A percentile compares a stretch with the other conserved stretches of the same genome.
Conservation (phyloP, 1,284 basidiomycete species). For the Austroboletus rostrupii region DNA sequence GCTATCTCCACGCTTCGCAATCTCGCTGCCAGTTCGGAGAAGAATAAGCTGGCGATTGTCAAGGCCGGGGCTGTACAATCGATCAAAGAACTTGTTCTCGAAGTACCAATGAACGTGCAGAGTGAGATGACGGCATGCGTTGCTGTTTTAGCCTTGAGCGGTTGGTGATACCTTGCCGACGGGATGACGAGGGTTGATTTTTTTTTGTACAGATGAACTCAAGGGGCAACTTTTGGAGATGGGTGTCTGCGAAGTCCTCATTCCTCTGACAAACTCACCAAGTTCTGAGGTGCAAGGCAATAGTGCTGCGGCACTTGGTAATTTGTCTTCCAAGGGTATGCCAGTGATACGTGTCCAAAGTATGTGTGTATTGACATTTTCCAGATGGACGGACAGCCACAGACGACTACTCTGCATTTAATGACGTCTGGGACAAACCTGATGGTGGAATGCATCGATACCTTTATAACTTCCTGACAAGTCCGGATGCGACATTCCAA, state of each 20-base stretch:
- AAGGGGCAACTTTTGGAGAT: slow-evolving; percentile 95
- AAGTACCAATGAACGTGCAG: slow-evolving; percentile 95
- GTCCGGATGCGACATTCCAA: slow-evolving; percentile 97
- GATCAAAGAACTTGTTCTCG: slow-evolving; percentile 94
- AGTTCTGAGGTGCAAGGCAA: slow-evolving; percentile 99
- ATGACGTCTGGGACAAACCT: slow-evolving; percentile 96
- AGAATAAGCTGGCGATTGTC: slow-evolving; percentile 98
- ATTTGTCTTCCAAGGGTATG: slow-evolving; percentile 91
- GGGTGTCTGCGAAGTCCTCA: slow-evolving; percentile 97
- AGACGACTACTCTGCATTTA: slow-evolving; percentile 97
- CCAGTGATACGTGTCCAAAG: background rate
- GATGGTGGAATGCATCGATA: slow-evolving; percentile 97
- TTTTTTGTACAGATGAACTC: slow-evolving; percentile 68
- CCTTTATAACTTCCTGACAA: slow-evolving; percentile 91
- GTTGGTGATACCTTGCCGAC: slow-evolving; percentile 41
- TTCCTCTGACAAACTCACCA: slow-evolving; percentile 92
- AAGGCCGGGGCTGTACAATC: slow-evolving; percentile 97
- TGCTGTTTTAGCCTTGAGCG: slow-evolving; percentile 89
- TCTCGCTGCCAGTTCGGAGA: slow-evolving; percentile 94
- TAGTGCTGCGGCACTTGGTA: slow-evolving; percentile 95
- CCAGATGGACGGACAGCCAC: slow-evolving; percentile 72
- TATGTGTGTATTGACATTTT: background rate
- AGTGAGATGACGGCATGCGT: slow-evolving; percentile 99
- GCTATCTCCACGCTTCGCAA: slow-evolving; percentile 99
- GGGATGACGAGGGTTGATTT: slow-evolving; percentile 6